A percentile compares a stretch with the other conserved stretches of the same genome.
Conservation (phyloP, 2,329 filamentous ascomycete genomes). For the Aspergillus sp. region DNA sequence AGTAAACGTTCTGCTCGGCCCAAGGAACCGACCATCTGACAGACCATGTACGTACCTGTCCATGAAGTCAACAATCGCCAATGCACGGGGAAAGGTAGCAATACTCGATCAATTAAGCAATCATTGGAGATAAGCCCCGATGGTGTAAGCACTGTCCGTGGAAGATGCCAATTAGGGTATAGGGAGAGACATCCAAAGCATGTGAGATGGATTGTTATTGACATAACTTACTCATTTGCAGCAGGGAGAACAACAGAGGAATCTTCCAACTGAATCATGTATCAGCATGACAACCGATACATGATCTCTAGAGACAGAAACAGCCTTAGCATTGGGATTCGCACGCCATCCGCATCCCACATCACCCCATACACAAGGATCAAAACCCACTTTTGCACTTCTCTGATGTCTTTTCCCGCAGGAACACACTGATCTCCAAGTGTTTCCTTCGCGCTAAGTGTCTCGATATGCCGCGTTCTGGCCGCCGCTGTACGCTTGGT, state of each 20-base stretch:
- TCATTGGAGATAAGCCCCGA: not conserved
- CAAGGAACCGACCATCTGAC: too few species aligned
- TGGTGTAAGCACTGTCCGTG: not conserved
- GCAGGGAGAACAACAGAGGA: too few species aligned
- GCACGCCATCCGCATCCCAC: conserved; percentile 12
- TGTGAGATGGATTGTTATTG: too few species aligned
- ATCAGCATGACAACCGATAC: not conserved
- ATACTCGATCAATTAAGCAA: not conserved
- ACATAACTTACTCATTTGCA: too few species aligned
- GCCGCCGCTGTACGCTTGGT: not conserved
- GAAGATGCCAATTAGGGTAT: not conserved
- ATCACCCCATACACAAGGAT: conserved; percentile 10
- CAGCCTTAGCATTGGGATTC: not conserved
- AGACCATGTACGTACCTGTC: too few species aligned
- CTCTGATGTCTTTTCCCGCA: conserved; percentile 2
- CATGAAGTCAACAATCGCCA: too few species aligned
- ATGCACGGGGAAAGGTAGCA: too few species aligned
- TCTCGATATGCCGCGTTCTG: too few species aligned
- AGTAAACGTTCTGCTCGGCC: too few species aligned
- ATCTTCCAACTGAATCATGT: not conserved
- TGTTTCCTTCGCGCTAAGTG: too few species aligned
- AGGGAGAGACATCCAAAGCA: not conserved
- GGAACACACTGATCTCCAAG: not conserved
- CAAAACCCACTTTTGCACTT: not conserved
- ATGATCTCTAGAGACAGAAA: not conserved